These are phyloP conservation scores for Penicillium sp. DNA, from an alignment of 2,329 filamentous ascomycete genomes.

Conservation along the genomic window DNA sequence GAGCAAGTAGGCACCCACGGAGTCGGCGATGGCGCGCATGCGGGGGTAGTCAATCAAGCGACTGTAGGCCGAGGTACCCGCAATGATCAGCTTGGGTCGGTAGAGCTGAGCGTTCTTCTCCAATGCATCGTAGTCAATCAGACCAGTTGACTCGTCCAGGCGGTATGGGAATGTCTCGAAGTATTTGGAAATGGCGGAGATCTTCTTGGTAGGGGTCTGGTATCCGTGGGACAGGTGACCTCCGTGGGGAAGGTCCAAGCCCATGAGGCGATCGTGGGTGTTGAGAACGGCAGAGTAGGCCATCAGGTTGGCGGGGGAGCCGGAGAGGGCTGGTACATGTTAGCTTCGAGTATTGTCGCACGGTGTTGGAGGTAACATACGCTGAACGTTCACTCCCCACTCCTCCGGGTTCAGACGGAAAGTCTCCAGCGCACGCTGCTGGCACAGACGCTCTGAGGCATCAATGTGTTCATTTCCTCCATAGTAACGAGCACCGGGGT, in stretches of 20 bases:
- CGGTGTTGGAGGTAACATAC: slow-evolving; percentile 49
- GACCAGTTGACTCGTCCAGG: slow-evolving; percentile 72
- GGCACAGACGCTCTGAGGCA: slow-evolving; percentile 82
- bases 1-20: slow-evolving; percentile 89
- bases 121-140: slow-evolving; percentile 95
- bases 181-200: slow-evolving; percentile 97
- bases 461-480: slow-evolving; percentile 97
- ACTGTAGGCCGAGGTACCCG: slow-evolving; percentile 97
- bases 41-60: slow-evolving; percentile 94
- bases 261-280: slow-evolving; percentile 95
- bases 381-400: slow-evolving; percentile 97
- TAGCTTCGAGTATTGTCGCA: slow-evolving; percentile 12
- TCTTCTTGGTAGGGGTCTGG: slow-evolving; percentile 93
- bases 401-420: slow-evolving; percentile 81
- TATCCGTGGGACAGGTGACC: slow-evolving; percentile 96
- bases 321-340: slow-evolving; percentile 67
- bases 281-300: slow-evolving; percentile 97
- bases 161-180: slow-evolving; percentile 99
- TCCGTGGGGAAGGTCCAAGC: slow-evolving; percentile 89
- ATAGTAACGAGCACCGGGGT: slow-evolving; percentile 94
- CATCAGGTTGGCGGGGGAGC: slow-evolving; percentile 71
- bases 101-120: slow-evolving; percentile 89
- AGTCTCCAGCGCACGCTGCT: slow-evolving; percentile 83
- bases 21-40: slow-evolving; percentile 95
- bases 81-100: slow-evolving; percentile 93